phyloP scores from a whole-genome alignment of 148 eudicot species.

The Talinum fruticosum region DNA sequence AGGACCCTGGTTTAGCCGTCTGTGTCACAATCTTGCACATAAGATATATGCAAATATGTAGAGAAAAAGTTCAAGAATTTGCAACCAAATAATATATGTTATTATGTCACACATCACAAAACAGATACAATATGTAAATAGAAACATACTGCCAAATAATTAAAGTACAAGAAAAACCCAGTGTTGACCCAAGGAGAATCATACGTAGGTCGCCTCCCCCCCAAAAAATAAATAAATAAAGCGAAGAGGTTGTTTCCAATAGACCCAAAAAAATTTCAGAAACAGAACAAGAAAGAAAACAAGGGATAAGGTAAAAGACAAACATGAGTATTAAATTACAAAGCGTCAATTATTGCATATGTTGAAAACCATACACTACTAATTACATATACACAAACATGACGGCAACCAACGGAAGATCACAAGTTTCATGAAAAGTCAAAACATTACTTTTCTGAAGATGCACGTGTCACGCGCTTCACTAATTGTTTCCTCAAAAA shows the following conservation, averaged over 20 bases:
- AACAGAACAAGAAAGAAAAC: background rate
- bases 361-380: too few relatives aligned
- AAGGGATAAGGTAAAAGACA: background rate
- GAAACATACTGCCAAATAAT: background rate
- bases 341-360: conserved; percentile 5
- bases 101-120: background rate
- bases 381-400: background rate
- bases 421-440: background rate
- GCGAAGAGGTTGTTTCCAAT: too few relatives aligned
- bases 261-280: too few relatives aligned
- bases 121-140: background rate
- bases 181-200: too few relatives aligned
- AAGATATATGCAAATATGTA: background rate
- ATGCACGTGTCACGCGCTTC: too few relatives aligned
- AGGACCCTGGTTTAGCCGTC: too few relatives aligned
- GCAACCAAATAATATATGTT: background rate
- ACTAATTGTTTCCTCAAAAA: background rate
- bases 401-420: background rate
- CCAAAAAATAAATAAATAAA: too few relatives aligned
- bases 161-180: too few relatives aligned
- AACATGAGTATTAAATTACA: background rate
- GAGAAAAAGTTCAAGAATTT: background rate
- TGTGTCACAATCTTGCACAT: background rate
- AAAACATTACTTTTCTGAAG: background rate
- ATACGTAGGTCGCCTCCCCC: too few relatives aligned